Base-by-base conservation (phyloP, 139 green algal species). In the Nannochloris sp. region DNA sequence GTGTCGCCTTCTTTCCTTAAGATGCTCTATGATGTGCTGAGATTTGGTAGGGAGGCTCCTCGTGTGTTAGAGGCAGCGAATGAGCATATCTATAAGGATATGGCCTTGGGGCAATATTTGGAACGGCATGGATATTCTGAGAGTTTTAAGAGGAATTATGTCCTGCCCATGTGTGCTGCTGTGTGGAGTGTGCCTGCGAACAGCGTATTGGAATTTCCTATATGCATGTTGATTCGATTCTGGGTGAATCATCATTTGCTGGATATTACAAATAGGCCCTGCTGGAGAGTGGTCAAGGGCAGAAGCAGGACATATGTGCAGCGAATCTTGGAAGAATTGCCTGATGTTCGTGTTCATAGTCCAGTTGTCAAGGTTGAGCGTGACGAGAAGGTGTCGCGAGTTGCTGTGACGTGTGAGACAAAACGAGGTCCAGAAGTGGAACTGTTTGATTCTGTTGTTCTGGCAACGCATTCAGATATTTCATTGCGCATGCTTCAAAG, bases 241-340 rank as follows among this genome's bases (percentile, higher is more conserved):
- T 95, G 93, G 88, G 72, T 81, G 4, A 98, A 98, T 77, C 92
- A 98, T 78, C 92, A 98, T 79, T 83, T 97, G 68, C 80, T 97
- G 37, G 85, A 96, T 69, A 20, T 95, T 45, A 75, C 83, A 37
- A 79, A 94, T 63, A 80, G 90, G 17, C 90, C 90, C 2, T 53
- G 86, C 25, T 97, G 90, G 90, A 77, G 90, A 12, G 90, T 97
- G 4, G 85, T 97, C 11, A 87, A 83, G 56, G 86, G 79, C 1
- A 80, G 89, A 30, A 87, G 77, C 62, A 69, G 78, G 59, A 49
- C 57, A 11, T 97, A 97, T 70, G 90, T 95, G 8, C 49, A 89
- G 13, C 58, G 56, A 4, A 83, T 94, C 6, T 50, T 79, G 5
- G 16, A 68, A 81, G 80, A 84, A 67, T 74, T 96, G 46, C 81